Evolutionary conservation across 345 rosid genomes (phyloP).

Genomic region (Litchi chinensis): DNA sequence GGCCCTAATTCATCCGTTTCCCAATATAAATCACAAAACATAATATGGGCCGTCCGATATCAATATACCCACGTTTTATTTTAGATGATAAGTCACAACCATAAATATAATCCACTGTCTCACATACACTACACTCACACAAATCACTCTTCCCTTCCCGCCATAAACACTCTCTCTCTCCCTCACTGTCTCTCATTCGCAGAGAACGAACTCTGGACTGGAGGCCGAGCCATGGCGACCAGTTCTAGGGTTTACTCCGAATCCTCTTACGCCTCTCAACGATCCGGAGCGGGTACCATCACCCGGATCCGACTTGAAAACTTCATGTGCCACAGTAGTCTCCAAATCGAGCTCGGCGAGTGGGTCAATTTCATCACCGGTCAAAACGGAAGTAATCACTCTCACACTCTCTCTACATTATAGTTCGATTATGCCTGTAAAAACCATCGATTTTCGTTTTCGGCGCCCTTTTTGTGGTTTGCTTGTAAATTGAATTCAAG

Average conservation of each 20-base stretch:
- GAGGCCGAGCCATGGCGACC: conserved; percentile 50
- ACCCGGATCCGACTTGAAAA: conserved; percentile 75
- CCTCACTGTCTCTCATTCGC: neutral
- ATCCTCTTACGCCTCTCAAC: conserved; percentile 24
- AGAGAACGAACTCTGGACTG: conserved; percentile 19
- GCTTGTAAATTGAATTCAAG: neutral
- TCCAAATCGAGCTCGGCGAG: conserved; percentile 80
- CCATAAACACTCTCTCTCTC: neutral
- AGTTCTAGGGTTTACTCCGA: conserved; percentile 38
- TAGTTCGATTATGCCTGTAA: neutral
- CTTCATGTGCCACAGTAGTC: conserved; percentile 89
- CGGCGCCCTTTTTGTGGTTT: neutral
- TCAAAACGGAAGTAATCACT: conserved; percentile 79
- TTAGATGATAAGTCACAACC: neutral
- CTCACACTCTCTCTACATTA: neutral
- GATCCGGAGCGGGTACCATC: conserved; percentile 72
- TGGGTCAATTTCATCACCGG: conserved; percentile 96
- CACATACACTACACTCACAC: neutral
- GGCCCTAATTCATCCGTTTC: neutral
- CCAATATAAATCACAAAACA: too few relatives aligned
- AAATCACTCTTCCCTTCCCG: conserved; percentile 3
- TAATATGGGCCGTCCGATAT: too few relatives aligned
- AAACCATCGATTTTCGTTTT: neutral
- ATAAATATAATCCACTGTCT: too few relatives aligned
- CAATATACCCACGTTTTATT: too few relatives aligned